Evolutionary conservation across 192 early-diverging fungal species (phyloP).

Genomic region (Spizellomyces sp.): DNA sequence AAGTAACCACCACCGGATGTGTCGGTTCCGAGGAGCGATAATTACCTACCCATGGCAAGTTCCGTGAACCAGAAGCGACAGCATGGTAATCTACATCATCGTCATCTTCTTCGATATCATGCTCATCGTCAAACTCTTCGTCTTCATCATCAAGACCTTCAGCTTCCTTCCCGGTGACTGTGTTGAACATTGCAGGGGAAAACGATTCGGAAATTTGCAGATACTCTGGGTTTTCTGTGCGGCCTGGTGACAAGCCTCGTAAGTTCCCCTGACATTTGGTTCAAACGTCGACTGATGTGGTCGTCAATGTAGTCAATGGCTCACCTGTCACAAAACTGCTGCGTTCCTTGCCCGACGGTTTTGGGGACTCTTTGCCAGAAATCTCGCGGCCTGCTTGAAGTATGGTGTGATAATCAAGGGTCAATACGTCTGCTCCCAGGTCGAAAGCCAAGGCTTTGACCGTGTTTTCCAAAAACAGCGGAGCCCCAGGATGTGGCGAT

Average conservation of each 20-base stretch:
- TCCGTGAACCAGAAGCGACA: not conserved
- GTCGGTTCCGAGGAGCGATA: not conserved
- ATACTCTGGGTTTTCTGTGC: not conserved
- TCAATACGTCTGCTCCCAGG: constrained; percentile 58
- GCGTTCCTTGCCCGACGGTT: too few relatives aligned
- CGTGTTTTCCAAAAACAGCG: constrained; percentile 32
- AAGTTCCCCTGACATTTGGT: not conserved
- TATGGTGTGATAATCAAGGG: constrained; percentile 62
- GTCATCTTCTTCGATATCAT: constrained; percentile 49
- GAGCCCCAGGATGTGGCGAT: constrained; percentile 49
- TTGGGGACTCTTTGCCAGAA: not conserved
- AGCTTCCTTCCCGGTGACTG: constrained; percentile 16
- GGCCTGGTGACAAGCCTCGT: not conserved
- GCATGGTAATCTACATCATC: constrained; percentile 17
- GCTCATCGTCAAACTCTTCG: constrained; percentile 36
- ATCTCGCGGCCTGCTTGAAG: constrained; percentile 36
- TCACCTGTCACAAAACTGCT: too few relatives aligned
- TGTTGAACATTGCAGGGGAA: constrained; percentile 17
- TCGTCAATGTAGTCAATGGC: too few relatives aligned
- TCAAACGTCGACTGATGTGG: too few relatives aligned
- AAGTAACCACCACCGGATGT: constrained; percentile 16
- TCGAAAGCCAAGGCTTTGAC: constrained; percentile 48
- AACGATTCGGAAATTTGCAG: constrained; percentile 26
- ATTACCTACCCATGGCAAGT: too few relatives aligned
- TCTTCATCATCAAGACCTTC: constrained; percentile 45